Evolutionary conservation across 495 filamentous ascomycete species (phyloP), one percentile per base, ranked within the genome.

Genomic region (Articulospora tetracladia): DNA sequence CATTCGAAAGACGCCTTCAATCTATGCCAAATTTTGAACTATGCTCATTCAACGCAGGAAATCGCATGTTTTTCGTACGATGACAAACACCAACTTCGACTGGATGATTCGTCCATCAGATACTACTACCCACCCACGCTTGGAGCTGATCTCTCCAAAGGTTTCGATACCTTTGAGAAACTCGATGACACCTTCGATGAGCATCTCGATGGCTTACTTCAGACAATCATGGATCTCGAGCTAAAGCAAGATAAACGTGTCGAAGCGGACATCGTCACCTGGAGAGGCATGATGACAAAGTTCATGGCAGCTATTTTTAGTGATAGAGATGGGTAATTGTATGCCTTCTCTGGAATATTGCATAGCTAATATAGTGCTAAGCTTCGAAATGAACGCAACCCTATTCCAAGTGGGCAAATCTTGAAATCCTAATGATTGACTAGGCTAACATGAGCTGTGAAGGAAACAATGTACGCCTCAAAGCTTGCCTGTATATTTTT

Each of bases 241-340:
- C 76, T 83, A 66, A 77, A 83, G 57, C 83, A 79, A 6, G 81
- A 80, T 11, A 81, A 83, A 66, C 84, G 76, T 67, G 86, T 86
- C 32, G 83, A 90, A 46, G 86, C 87, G 10, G 87, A 97, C 60
- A 69, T 99, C 47, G 81, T 98, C 49, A 97, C 93, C 0, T 99
- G 93, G 93, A 77, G 94, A 66, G 94, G 94, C 22, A 97, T 99
- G 91, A 91, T 99, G 89, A 98, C 94, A 57, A 99, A 97, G 91
- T 92, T 98, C 58, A 83, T 98, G 83, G 82, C 87, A 1, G 79
- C 87, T 1, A 91, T 92, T 7, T 97, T 87, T 71, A 89, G 93
- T 61, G 79, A 87, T 58, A 82, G 88, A 73, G 86, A 91, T 74
- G 88, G 88, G 91, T 94, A 74, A 47, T 53, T 53, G 1, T 19